phyloP scores from a whole-genome alignment of 208 protist genomes.

The Leishmania major region DNA sequence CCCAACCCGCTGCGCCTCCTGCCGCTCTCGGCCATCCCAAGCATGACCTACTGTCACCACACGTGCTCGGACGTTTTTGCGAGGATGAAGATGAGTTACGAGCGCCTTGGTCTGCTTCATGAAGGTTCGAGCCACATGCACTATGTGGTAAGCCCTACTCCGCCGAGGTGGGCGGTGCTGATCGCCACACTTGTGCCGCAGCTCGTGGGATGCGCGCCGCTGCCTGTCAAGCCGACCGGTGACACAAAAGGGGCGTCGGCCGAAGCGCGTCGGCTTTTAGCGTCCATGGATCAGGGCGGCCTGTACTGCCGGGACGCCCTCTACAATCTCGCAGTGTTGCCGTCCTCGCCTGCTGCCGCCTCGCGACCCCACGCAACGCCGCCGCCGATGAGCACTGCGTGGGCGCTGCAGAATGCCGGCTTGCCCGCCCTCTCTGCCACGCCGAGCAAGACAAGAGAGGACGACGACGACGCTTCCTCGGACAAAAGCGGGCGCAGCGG shows the following conservation, averaged over 20 bases:
- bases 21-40: conserved; percentile 31
- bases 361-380: background rate
- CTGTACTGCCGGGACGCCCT: conserved; percentile 59
- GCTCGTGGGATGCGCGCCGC: background rate
- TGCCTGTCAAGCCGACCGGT: background rate
- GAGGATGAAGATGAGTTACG: conserved; percentile 48
- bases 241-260: background rate
- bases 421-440: conserved; percentile 6
- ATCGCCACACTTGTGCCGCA: conserved; percentile 28
- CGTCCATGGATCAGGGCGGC: conserved; percentile 32
- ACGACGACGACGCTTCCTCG: background rate
- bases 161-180: conserved; percentile 15
- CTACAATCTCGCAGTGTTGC: conserved; percentile 38
- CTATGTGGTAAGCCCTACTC: conserved; percentile 14
- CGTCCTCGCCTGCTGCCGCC: background rate
- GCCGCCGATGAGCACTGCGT: conserved; percentile 3
- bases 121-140: conserved; percentile 27
- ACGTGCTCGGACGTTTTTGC: conserved; percentile 59
- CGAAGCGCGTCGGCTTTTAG: conserved; percentile 6
- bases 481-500: background rate
- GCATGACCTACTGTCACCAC: conserved; percentile 46
- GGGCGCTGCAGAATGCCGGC: conserved; percentile 9
- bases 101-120: conserved; percentile 34
- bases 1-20: conserved; percentile 53
- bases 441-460: background rate